These are phyloP conservation scores for Leptographium wingfieldii DNA, from an alignment of 2,329 filamentous ascomycete species.

Conservation along the genomic window DNA sequence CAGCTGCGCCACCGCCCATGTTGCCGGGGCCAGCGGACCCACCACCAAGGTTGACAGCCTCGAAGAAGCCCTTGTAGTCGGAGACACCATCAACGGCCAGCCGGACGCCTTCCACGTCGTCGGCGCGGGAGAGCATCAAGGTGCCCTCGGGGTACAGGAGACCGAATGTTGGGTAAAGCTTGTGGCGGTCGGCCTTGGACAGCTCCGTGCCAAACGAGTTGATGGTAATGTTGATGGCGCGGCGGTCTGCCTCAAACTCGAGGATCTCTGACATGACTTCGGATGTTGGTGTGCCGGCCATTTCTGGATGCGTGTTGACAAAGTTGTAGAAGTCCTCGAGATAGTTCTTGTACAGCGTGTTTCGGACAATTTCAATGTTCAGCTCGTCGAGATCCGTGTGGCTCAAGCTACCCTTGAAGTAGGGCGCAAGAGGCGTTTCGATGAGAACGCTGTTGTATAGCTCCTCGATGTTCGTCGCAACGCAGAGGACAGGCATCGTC, in stretches of 20 bases:
- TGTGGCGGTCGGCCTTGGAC: conserved; percentile 84
- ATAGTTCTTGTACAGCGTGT: conserved; percentile 99
- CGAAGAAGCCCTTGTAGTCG: conserved; percentile 95
- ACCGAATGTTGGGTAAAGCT: conserved; percentile 88
- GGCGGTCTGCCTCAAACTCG: conserved; percentile 90
- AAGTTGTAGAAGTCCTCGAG: conserved; percentile 95
- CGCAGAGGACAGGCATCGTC: conserved; percentile 94
- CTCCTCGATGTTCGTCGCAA: conserved; percentile 96
- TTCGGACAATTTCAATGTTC: conserved; percentile 98
- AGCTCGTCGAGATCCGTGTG: conserved; percentile 96
- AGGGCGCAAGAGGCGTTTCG: conserved; percentile 88
- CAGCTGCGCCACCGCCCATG: conserved; percentile 66
- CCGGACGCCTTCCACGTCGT: conserved; percentile 87
- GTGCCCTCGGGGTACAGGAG: conserved; percentile 88
- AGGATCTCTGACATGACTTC: conserved; percentile 94
- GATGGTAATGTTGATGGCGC: conserved; percentile 97
- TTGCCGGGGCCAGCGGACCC: conserved; percentile 65
- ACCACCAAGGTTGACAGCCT: conserved; percentile 69
- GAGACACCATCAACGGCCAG: conserved; percentile 85
- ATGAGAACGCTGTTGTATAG: conserved; percentile 96
- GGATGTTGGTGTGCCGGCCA: conserved; percentile 76
- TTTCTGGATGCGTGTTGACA: conserved; percentile 77
- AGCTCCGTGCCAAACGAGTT: conserved; percentile 98
- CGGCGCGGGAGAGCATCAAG: conserved; percentile 85
- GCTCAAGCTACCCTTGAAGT: conserved; percentile 93